Percentiles rank a stretch among this genome's conserved stretches.
Conservation (phyloP, 495 filamentous ascomycete genomes). For the Thozetella sp. region DNA sequence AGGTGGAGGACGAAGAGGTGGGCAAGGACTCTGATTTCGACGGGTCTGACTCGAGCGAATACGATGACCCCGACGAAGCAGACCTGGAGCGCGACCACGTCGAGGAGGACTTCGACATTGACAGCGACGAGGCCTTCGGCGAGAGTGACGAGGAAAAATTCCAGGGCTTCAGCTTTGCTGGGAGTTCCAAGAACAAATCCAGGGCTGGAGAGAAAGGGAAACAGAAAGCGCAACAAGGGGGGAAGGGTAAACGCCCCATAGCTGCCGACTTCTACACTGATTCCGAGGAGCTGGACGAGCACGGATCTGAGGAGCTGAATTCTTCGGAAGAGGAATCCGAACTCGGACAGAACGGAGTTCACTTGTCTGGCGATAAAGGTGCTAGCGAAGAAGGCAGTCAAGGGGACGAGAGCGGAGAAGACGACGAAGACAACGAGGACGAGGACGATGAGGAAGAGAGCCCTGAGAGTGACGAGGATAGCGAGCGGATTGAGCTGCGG, state of each 20-base stretch:
- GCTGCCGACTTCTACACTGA: constrained; percentile 54
- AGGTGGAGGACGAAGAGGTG: constrained; percentile 31
- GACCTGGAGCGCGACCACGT: constrained; percentile 47
- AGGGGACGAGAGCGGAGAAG: constrained; percentile 23
- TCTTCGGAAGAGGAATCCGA: constrained; percentile 19
- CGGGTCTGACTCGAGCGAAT: constrained; percentile 37
- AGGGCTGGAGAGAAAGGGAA: constrained; percentile 6
- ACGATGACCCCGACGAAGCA: constrained; percentile 45
- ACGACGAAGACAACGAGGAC: constrained; percentile 35
- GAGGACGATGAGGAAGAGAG: constrained; percentile 35
- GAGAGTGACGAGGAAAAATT: constrained; percentile 64
- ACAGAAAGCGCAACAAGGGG: constrained; percentile 17
- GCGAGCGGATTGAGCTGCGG: constrained; percentile 41
- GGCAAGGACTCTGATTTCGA: constrained; percentile 22
- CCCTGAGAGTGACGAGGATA: constrained; percentile 37
- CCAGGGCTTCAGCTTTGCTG: constrained; percentile 51
- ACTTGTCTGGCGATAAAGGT: constrained; percentile 8
- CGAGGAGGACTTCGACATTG: constrained; percentile 57
- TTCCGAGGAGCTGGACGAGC: constrained; percentile 30
- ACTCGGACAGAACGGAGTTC: background rate
- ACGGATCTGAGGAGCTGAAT: constrained; percentile 18
- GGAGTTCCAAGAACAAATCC: constrained; percentile 46
- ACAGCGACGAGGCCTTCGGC: constrained; percentile 63
- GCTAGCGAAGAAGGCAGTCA: constrained; percentile 35
- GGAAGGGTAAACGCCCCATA: constrained; percentile 33